These are phyloP conservation scores for Pyrenophora tritici-repentis DNA, from an alignment of 2,329 filamentous ascomycete species.

Conservation along the genomic window DNA sequence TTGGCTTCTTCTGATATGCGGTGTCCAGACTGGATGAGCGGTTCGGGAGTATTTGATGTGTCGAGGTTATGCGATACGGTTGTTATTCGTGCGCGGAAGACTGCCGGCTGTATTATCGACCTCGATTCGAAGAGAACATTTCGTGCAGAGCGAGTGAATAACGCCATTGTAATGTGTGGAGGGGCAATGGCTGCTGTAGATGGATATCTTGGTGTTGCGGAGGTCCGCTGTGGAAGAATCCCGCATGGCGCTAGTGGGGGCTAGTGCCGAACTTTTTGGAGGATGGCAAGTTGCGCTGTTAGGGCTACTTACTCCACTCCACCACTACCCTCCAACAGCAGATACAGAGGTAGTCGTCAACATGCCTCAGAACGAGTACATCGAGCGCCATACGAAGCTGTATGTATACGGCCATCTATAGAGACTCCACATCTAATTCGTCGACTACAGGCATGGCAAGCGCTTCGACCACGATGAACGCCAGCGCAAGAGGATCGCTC, in stretches of 20 bases:
- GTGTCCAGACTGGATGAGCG: constrained; percentile 57
- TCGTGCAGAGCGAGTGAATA: constrained; percentile 61
- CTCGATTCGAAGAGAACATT: constrained; percentile 68
- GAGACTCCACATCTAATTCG: constrained; percentile 21
- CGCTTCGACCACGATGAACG: constrained; percentile 86
- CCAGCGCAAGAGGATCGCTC: constrained; percentile 80
- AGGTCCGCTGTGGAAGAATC: constrained; percentile 22
- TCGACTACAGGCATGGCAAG: constrained; percentile 33
- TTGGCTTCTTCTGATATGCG: constrained; percentile 35
- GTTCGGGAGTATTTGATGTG: constrained; percentile 43
- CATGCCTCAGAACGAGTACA: constrained; percentile 80
- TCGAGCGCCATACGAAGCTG: constrained; percentile 74
- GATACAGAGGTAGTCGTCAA: constrained; percentile 16
- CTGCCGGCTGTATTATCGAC: constrained; percentile 55
- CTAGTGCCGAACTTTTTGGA: constrained; percentile 28
- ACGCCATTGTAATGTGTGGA: constrained; percentile 33
- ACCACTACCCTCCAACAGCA: constrained; percentile 10
- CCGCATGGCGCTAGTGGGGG: constrained; percentile 24
- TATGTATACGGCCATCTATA: constrained; percentile 45
- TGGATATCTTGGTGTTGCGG: constrained; percentile 18
- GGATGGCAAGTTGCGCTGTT: constrained; percentile 24
- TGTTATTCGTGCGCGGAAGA: constrained; percentile 55
- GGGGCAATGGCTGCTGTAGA: constrained; percentile 23
- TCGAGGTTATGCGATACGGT: constrained; percentile 50
- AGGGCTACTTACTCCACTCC: constrained; percentile 14